Evolutionary conservation across 495 filamentous ascomycete genomes (phyloP).

Genomic region (Xylaria cubensis): DNA sequence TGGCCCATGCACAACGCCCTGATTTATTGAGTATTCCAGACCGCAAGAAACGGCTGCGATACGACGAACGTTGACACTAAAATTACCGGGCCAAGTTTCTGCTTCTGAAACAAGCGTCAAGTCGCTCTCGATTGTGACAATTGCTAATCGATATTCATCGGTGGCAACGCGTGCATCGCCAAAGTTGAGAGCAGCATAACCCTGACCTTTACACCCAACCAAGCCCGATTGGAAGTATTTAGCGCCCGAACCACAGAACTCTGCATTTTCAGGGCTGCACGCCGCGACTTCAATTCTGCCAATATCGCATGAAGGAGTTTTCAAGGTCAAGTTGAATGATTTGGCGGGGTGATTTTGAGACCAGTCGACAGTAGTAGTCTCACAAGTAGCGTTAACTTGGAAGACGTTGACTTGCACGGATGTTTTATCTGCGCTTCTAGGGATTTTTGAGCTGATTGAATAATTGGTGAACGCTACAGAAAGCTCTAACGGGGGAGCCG

Average conservation of each 20-base stretch:
- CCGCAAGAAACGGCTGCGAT: not conserved
- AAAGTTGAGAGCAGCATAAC: not conserved
- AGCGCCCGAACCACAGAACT: too few species aligned
- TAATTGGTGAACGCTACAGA: not conserved
- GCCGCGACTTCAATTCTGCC: not conserved
- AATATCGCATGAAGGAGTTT: not conserved
- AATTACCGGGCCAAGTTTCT: too few species aligned
- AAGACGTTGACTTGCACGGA: not conserved
- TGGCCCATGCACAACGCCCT: not conserved
- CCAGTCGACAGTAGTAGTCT: not conserved
- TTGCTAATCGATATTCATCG: not conserved
- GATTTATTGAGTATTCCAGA: conserved; percentile 9
- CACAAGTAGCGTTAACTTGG: conserved; percentile 2
- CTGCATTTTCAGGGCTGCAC: too few species aligned
- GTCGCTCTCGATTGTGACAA: not conserved
- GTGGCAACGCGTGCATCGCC: not conserved
- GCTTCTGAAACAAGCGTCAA: not conserved
- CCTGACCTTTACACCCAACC: not conserved
- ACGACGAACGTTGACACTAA: not conserved
- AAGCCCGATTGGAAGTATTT: not conserved
- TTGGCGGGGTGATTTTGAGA: not conserved
- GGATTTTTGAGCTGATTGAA: not conserved
- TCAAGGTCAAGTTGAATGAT: conserved; percentile 5
- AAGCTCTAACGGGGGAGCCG: not conserved
- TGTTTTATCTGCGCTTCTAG: not conserved